A percentile compares a stretch with the other conserved stretches of the same genome.
These are phyloP conservation scores for Apophysomyces sp. DNA, from an alignment of 371 early-diverging fungal species.

Conservation along the genomic window DNA sequence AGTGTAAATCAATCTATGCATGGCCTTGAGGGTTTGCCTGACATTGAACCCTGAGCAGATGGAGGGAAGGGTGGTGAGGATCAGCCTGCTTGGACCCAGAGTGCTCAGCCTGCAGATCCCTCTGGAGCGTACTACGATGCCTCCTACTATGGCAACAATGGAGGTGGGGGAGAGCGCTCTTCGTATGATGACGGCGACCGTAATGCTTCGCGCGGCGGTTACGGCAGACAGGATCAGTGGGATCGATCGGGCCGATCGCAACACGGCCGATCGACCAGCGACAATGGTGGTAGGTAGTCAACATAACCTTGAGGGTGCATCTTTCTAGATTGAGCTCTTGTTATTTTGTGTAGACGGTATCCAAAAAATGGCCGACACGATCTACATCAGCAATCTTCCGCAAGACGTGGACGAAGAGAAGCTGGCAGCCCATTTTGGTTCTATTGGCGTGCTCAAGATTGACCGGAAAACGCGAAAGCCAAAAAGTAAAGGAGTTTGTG, in stretches of 20 bases:
- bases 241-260: neutral
- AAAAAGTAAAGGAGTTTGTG: slow-evolving; percentile 43
- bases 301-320: neutral
- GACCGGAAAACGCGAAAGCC: slow-evolving; percentile 63
- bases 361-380: slow-evolving; percentile 60
- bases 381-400: slow-evolving; percentile 64
- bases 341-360: slow-evolving; percentile 15
- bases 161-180: neutral
- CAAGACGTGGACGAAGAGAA: slow-evolving; percentile 61
- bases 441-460: slow-evolving; percentile 71
- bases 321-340: neutral
- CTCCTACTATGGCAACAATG: neutral
- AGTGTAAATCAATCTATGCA: neutral
- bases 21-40: neutral
- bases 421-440: slow-evolving; percentile 60
- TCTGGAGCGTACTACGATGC: neutral
- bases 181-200: neutral
- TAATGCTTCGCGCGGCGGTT: neutral
- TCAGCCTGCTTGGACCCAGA: neutral
- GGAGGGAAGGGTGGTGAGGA: neutral
- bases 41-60: slow-evolving; percentile 4
- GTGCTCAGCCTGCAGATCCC: neutral
- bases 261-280: neutral
- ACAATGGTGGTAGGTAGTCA: neutral
- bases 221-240: neutral